Evolutionary conservation across 768 basidiomycete genomes (phyloP), one percentile per base, ranked within the genome.

Genomic region (Tylopilus plumbeoviolaceoides): DNA sequence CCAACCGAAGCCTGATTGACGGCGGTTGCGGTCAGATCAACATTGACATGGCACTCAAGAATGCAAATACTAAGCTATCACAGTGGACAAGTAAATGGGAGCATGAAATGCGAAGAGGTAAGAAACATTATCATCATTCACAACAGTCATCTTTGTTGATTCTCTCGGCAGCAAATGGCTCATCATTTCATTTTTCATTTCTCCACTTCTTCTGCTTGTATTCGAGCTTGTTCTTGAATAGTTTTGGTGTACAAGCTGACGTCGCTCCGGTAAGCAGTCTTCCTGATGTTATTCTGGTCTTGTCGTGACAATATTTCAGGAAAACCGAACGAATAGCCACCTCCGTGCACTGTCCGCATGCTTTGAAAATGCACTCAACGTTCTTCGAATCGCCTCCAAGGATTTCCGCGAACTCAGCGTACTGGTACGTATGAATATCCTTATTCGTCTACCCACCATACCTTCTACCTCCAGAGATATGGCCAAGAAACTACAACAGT

Each of bases 401-500:
- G 87, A 91, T 51, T 89, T 91, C 63, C 81, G 82, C 27, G 75
- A 75, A 18, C 79, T 91, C 70, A 80, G 81, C 62, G 84, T 91
- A 69, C 78, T 92, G 61, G 89, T 87, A 60, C 48, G 84, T 69
- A 27, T 36, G 8, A 43, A 30, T 58, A 81, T 81, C 56, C 49
- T 78, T 69, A 9, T 15, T 23, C 17, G 39, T 50, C 21, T 38
- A 25, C 20, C 15, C n/a, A 10, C 36, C 40, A 48, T 44, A 50
- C 46, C 38, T 36, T 43, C 44, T 28, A 41, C 33, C 44, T 21
- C 47, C 65, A 91, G 89, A 84, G 85, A 42, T 93, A 92, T 60
- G 81, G 86, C 8, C 91, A 92, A 72, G 90, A 92, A 65, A 85
- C 87, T 5, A 82, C 90, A 55, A 84, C 86, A 8, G 81, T 87